Evolutionary conservation across 495 filamentous ascomycete genomes (phyloP).

Genomic region (Chlorociboria aeruginascens): DNA sequence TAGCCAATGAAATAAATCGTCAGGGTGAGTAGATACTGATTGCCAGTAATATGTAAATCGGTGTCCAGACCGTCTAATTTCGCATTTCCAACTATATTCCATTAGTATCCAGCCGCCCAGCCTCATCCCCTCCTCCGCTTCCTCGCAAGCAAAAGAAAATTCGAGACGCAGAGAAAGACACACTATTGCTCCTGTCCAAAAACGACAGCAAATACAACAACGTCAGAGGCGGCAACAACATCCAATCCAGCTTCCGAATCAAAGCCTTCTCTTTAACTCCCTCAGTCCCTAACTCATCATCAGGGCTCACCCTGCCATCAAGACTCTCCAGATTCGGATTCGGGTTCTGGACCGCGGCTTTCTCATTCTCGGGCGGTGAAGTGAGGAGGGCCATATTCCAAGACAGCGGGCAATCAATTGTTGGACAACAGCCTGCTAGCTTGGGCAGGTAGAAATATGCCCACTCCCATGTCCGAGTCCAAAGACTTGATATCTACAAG

Average conservation of each 20-base stretch:
- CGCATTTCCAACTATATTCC: slow-evolving; percentile 31
- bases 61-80: slow-evolving; percentile 48
- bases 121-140: not conserved
- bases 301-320: slow-evolving; percentile 7
- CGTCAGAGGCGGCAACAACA: slow-evolving; percentile 53
- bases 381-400: too few relatives aligned
- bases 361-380: not conserved
- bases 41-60: slow-evolving; percentile 56
- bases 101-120: not conserved
- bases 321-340: slow-evolving; percentile 5
- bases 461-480: too few relatives aligned
- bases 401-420: too few relatives aligned
- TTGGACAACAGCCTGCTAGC: too few relatives aligned
- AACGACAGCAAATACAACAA: slow-evolving; percentile 64
- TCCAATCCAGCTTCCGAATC: slow-evolving; percentile 52
- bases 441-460: too few relatives aligned
- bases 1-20: slow-evolving; percentile 72
- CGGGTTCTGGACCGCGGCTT: not conserved
- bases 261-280: slow-evolving; percentile 48
- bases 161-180: not conserved
- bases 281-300: slow-evolving; percentile 19
- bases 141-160: not conserved
- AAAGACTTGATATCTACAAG: too few relatives aligned
- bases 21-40: slow-evolving; percentile 60
- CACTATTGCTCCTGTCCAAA: slow-evolving; percentile 64